Conservation (phyloP, 805 yeast genomes). For the Crinitomyces ghanaensis region DNA sequence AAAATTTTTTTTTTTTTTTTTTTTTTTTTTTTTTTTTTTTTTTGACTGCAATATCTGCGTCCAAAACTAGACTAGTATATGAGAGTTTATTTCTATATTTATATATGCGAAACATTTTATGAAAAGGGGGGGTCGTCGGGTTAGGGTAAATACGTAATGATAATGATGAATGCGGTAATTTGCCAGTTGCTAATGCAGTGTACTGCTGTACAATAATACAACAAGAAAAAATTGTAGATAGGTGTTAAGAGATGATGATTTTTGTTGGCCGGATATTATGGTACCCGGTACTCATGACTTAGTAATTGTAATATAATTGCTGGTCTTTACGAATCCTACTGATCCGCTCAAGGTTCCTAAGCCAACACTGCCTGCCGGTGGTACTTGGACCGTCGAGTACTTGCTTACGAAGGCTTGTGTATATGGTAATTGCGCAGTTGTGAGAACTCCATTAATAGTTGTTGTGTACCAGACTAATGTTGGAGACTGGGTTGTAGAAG, state of each 20-base stretch:
- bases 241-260: background rate
- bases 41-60: background rate
- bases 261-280: background rate
- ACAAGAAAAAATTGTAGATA: background rate
- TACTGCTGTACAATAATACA: background rate
- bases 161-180: conserved; percentile 1
- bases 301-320: conserved; percentile 10
- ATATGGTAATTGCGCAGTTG: conserved; percentile 32
- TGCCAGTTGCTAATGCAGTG: background rate
- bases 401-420: conserved; percentile 31
- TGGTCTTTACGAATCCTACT: conserved; percentile 38
- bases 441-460: conserved; percentile 20
- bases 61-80: background rate
- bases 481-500: conserved; percentile 8
- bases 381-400: conserved; percentile 32
- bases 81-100: background rate
- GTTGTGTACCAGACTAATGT: conserved; percentile 17
- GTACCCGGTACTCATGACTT: background rate
- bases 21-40: too few relatives aligned
- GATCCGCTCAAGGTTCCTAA: conserved; percentile 57
- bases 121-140: too few relatives aligned
- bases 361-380: conserved; percentile 61
- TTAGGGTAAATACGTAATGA: background rate
- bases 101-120: background rate
- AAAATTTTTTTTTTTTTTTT: too few relatives aligned